These are phyloP conservation scores for Podosphaera xanthii DNA, from an alignment of 2,329 filamentous ascomycete genomes.

Conservation along the genomic window DNA sequence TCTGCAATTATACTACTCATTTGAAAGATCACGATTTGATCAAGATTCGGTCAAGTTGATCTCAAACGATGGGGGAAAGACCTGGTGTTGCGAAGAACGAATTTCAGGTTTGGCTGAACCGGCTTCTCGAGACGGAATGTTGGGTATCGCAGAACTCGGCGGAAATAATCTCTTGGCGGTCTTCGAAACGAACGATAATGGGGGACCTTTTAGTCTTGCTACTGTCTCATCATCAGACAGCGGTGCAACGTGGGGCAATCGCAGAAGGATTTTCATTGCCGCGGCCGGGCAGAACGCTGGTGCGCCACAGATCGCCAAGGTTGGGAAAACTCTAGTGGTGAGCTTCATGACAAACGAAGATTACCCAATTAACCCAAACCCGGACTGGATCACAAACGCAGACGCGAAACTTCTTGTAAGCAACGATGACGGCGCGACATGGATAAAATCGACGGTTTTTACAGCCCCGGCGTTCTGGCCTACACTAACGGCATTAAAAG, in stretches of 20 bases:
- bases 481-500: not conserved
- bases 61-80: slow-evolving; percentile 2
- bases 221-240: slow-evolving; percentile 2
- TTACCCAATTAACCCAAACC: not conserved
- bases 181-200: slow-evolving; percentile 3
- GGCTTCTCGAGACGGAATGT: slow-evolving; percentile 4
- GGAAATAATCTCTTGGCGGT: slow-evolving; percentile 3
- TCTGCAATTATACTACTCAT: slow-evolving; percentile 4
- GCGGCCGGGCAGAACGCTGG: slow-evolving; percentile 3
- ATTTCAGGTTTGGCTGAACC: slow-evolving; percentile 1
- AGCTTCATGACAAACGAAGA: slow-evolving; percentile 6
- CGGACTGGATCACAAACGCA: not conserved
- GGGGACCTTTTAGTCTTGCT: not conserved
- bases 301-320: slow-evolving; percentile 3
- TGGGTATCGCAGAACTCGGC: slow-evolving; percentile 2
- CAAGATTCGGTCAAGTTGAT: slow-evolving; percentile 3
- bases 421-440: not conserved
- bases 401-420: not conserved
- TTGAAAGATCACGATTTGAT: slow-evolving; percentile 1
- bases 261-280: not conserved
- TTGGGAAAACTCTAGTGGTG: slow-evolving; percentile 3
- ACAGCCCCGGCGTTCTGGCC: not conserved
- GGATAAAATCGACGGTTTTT: not conserved
- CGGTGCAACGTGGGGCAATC: slow-evolving; percentile 3
- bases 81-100: slow-evolving; percentile 1